Evolutionary conservation across 1,284 basidiomycete species (phyloP).

Genomic region (Marasmius oreades): DNA sequence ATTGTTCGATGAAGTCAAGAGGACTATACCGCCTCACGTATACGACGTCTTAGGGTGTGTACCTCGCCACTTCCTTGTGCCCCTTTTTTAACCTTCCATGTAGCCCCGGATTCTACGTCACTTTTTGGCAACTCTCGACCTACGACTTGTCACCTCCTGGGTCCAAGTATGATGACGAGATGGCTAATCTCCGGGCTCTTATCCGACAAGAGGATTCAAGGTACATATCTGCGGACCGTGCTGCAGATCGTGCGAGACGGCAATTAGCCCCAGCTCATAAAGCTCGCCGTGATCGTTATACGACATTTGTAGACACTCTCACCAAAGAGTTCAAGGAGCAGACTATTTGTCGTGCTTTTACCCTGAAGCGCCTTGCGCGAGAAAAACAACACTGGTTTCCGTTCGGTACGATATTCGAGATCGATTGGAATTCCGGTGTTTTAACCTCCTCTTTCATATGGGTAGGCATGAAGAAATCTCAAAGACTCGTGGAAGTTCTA

Average conservation of each 20-base stretch:
- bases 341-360: slow-evolving; percentile 65
- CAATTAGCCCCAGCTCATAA: slow-evolving; percentile 53
- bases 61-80: not conserved
- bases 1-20: slow-evolving; percentile 68
- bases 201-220: slow-evolving; percentile 61
- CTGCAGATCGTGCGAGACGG: slow-evolving; percentile 56
- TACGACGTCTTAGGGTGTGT: slow-evolving; percentile 71
- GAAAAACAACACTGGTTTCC: slow-evolving; percentile 93
- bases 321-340: slow-evolving; percentile 76
- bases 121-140: slow-evolving; percentile 92
- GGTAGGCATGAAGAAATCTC: slow-evolving; percentile 32
- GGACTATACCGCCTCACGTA: slow-evolving; percentile 62
- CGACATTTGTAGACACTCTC: slow-evolving; percentile 49
- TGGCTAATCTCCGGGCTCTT: slow-evolving; percentile 49
- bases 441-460: slow-evolving; percentile 13
- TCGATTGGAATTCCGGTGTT: slow-evolving; percentile 20
- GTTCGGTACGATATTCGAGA: slow-evolving; percentile 39
- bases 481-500: slow-evolving; percentile 55
- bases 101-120: slow-evolving; percentile 86
- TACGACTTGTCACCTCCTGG: slow-evolving; percentile 81
- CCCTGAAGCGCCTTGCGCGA: slow-evolving; percentile 69
- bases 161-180: slow-evolving; percentile 68
- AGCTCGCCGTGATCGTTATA: slow-evolving; percentile 59
- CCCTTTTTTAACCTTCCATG: not conserved
- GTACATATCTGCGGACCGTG: slow-evolving; percentile 59